Percentiles rank a stretch among this genome's conserved stretches.
Evolutionary conservation across 2,329 filamentous ascomycete species (phyloP).

Genomic region (Sclerotinia subarctica): DNA sequence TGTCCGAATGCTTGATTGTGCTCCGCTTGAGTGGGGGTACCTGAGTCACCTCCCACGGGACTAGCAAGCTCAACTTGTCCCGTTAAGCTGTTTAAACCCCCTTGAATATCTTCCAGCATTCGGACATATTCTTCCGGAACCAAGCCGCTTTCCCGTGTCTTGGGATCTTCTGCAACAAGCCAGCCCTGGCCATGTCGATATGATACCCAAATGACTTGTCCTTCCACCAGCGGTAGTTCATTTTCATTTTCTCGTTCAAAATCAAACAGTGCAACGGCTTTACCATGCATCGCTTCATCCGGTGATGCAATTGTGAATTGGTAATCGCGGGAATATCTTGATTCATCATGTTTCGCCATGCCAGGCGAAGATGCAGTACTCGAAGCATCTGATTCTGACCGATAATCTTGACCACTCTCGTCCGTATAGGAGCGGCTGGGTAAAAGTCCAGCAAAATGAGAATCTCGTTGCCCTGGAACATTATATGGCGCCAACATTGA

Average conservation of each 20-base stretch:
- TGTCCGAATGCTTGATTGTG: conserved; percentile 49
- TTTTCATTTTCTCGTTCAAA: conserved; percentile 96
- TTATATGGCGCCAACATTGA: conserved; percentile 48
- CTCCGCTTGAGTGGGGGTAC: conserved; percentile 61
- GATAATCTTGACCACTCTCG: conserved; percentile 41
- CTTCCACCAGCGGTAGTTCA: conserved; percentile 86
- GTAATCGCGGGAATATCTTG: conserved; percentile 84
- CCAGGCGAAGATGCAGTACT: conserved; percentile 58
- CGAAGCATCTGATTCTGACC: conserved; percentile 56
- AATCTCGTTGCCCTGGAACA: conserved; percentile 48
- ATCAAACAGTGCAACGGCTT: conserved; percentile 91
- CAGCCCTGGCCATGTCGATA: conserved; percentile 96
- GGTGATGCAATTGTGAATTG: conserved; percentile 93
- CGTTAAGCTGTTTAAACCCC: conserved; percentile 73
- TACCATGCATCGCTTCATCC: conserved; percentile 97
- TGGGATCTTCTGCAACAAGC: conserved; percentile 94
- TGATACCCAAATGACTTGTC: conserved; percentile 93
- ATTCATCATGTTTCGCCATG: conserved; percentile 62
- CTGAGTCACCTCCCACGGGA: conserved; percentile 53
- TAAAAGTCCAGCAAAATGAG: conserved; percentile 51
- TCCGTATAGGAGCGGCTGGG: conserved; percentile 41
- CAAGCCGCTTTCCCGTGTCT: conserved; percentile 87
- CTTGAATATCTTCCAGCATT: conserved; percentile 87
- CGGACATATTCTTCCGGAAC: conserved; percentile 97
- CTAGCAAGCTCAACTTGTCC: conserved; percentile 51